A percentile compares a stretch with the other conserved stretches of the same genome.
These are phyloP conservation scores for Blepharisma japonicum DNA, from an alignment of 73 alveolate species.

Conservation along the genomic window DNA sequence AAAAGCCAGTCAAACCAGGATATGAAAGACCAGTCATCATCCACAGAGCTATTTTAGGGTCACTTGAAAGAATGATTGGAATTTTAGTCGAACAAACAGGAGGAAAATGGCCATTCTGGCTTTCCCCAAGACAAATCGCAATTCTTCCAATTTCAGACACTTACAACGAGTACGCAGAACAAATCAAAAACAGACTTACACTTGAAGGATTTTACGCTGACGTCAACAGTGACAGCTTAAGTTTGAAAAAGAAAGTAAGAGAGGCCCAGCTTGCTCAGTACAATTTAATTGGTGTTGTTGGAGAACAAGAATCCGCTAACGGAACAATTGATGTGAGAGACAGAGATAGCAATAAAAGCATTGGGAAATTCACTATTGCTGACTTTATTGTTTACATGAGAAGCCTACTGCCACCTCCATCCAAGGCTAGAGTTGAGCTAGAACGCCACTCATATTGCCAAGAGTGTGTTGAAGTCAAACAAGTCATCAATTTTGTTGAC, in stretches of 20 bases:
- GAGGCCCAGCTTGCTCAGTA: constrained; percentile 92
- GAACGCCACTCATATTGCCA: not conserved
- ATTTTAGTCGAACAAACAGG: constrained; percentile 94
- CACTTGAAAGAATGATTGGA: constrained; percentile 97
- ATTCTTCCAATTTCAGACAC: constrained; percentile 96
- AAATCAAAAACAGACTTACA: constrained; percentile 67
- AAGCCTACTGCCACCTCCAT: not conserved
- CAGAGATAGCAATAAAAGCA: constrained; percentile 83
- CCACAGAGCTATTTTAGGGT: constrained; percentile 99
- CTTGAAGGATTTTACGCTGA: constrained; percentile 82
- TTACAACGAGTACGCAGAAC: constrained; percentile 85
- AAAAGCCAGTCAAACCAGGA: constrained; percentile 93
- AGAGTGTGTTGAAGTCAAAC: not conserved
- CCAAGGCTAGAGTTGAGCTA: constrained; percentile 20
- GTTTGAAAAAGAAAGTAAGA: constrained; percentile 94
- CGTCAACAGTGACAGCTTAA: constrained; percentile 82
- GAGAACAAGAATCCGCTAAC: constrained; percentile 92
- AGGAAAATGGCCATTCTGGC: constrained; percentile 99
- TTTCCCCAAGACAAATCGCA: constrained; percentile 96
- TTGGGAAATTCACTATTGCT: constrained; percentile 75
- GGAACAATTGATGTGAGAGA: constrained; percentile 93
- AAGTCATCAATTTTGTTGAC: constrained; percentile 26
- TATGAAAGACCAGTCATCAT: constrained; percentile 97
- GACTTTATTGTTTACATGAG: constrained; percentile 55
- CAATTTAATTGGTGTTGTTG: constrained; percentile 95